Conservation (phyloP, 176 grass and related monocot genomes). For the Avena insularis region DNA sequence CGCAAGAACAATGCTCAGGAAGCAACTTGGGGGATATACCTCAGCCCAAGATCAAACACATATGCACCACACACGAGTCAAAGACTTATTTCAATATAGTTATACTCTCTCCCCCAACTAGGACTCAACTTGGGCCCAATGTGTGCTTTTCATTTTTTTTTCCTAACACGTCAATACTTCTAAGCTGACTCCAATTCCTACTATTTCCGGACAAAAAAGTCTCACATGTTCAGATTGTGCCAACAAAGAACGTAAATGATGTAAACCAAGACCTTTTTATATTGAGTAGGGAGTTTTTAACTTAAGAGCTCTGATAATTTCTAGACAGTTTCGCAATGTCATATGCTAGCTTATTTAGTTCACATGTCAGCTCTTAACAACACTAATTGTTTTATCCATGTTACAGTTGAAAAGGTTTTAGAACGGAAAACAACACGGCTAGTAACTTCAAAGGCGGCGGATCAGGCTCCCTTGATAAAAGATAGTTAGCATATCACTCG, state of each 20-base stretch:
- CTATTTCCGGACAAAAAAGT: background rate
- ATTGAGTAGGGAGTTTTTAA: background rate
- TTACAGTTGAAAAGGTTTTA: background rate
- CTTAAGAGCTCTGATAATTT: background rate
- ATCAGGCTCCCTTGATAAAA: background rate
- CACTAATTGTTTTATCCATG: background rate
- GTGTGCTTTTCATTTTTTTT: background rate
- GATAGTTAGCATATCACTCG: background rate
- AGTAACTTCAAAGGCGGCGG: background rate
- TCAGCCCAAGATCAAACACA: background rate
- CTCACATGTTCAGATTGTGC: background rate
- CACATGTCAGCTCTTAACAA: background rate
- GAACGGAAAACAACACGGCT: background rate
- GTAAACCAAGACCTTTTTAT: background rate
- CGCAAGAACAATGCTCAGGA: no score
- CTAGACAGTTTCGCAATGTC: conserved; percentile 5
- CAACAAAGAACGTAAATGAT: background rate
- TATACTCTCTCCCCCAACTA: background rate
- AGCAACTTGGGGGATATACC: background rate
- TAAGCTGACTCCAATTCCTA: background rate
- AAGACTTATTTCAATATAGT: background rate
- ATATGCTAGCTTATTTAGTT: background rate
- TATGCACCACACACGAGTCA: background rate
- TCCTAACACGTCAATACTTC: background rate
- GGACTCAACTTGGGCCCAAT: background rate